Evolutionary conservation across 106 monocot species (phyloP), one percentile per base, ranked within the genome.

Genomic region (Cymbidium sinense): DNA sequence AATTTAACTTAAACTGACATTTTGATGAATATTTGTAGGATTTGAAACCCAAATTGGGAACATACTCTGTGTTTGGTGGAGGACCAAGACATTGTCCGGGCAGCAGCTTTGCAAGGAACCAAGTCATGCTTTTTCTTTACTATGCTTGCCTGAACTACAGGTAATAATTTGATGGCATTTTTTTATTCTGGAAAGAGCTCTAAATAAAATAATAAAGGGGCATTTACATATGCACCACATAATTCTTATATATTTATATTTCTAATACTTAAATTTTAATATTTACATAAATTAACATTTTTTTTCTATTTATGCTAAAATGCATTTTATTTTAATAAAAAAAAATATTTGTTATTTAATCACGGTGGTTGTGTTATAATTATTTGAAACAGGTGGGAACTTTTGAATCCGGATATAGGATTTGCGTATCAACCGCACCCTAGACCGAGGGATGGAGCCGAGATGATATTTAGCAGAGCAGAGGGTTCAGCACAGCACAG

Each of bases 371-470:
- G 27, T 64, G 64, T 64, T 0, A 17, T 70, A 8, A 34, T 70
- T 11, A 34, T 70, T 64, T 18, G 23, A 39, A 70, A 28, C 79
- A 86, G 86, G 79, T 86, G 82, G 82, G 64, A 86, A 64, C 79
- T 86, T 34, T 23, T 86, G 76, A 82, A 82, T 54, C 86, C 79
- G 3, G 77, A 82, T 23, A 70, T 75, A 43, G 79, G 75, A 27
- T 50, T 73, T 71, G 41, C 11, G 21, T 86, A 51, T 35, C 77
- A 72, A 39, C 86, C 86, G 4, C 33, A 82, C 27, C 86, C 51
- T 36, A 76, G 79, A 34, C 86, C 79, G 33, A 44, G 34, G n/a
- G 86, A 86, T 74, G 86, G 86, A 73, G 86, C 79, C 64, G 52
- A 79, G 70, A 78, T 78, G 82, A 73, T 76, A 10, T 70, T 86